These are phyloP conservation scores for Zasmidium angulare DNA, from an alignment of 2,329 filamentous ascomycete genomes.

Conservation along the genomic window DNA sequence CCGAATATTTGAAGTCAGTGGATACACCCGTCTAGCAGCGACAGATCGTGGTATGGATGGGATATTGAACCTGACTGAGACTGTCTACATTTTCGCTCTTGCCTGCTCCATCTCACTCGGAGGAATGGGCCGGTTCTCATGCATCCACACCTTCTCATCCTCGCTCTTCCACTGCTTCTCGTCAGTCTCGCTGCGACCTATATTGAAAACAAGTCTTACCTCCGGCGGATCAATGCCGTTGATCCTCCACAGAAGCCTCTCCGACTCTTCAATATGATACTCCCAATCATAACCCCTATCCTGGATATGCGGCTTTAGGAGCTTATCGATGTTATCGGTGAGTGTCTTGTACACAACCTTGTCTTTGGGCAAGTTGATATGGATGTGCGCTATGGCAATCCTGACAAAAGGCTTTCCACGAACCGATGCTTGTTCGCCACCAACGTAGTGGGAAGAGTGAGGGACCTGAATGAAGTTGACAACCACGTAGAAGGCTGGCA, in stretches of 20 bases:
- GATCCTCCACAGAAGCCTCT: conserved; percentile 46
- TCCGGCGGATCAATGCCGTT: conserved; percentile 33
- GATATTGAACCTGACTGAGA: too few species aligned
- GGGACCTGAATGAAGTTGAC: conserved; percentile 41
- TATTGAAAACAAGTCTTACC: neutral
- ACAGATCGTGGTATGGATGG: too few species aligned
- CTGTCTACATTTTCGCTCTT: conserved; percentile 2
- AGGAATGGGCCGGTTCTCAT: conserved; percentile 18
- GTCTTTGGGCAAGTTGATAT: conserved; percentile 25
- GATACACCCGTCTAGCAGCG: too few species aligned
- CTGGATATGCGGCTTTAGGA: conserved; percentile 41
- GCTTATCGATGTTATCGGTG: conserved; percentile 30
- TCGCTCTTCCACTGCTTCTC: conserved; percentile 32
- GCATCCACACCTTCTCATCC: conserved; percentile 28
- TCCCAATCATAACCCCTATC: conserved; percentile 49
- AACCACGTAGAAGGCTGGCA: conserved; percentile 49
- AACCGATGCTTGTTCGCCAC: conserved; percentile 26
- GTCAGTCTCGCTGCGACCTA: neutral
- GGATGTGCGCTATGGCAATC: conserved; percentile 38
- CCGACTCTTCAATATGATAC: conserved; percentile 45
- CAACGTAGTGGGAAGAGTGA: conserved; percentile 32
- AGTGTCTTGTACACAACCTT: conserved; percentile 20
- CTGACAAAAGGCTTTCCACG: conserved; percentile 38
- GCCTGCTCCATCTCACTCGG: conserved; percentile 14
- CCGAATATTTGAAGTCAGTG: too few species aligned